Base-by-base conservation (phyloP, 108 stramenopile species). In the Cyclotella kingstonii region DNA sequence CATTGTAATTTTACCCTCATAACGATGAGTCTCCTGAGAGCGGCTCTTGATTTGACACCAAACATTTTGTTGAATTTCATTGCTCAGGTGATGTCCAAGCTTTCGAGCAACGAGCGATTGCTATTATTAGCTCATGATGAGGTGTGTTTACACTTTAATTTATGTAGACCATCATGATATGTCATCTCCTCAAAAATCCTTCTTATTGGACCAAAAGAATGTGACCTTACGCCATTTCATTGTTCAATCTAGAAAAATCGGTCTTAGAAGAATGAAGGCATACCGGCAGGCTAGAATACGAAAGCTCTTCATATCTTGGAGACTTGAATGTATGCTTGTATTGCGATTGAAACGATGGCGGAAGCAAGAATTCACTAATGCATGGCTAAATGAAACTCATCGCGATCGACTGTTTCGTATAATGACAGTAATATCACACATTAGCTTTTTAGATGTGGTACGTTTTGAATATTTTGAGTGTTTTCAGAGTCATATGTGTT, bases 81-180 rank as follows among this genome's bases (percentile, higher is more conserved):
- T 12, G 9, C 31, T n/a, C 70, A 72, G 23, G 9, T 72, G 2
- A 8, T 63, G 3, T 23, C 19, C 2, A 56, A 72, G 4, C 9
- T 72, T 30, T 47, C 55, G 0, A 29, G 54, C 28, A 33, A 25
- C 33, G 18, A 55, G 15, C 35, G 56, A 18, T 40, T 72, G 48
- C n/a, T 51, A 51, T 26, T 63, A 39, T 29, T 72, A 21, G 36
- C 18, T 34, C 49, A 27, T 14, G 55, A 63, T 28, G 66, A 68
- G 48, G 44, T 66, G 44, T 21, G 63, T 21, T 41, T 42, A 17
- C 14, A 19, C 23, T 10, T 4, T n/a, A 5, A 17, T n/a, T 61
- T 17, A 22, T 47, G 10, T 1, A 11, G 0, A n/a, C 26, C 17
- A 18, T 12, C 50, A 5, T 14, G 27, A 23, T 39, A 14, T 23